These are phyloP conservation scores for Phytophthora crassamura DNA, from an alignment of 352 stramenopile species.

Conservation along the genomic window DNA sequence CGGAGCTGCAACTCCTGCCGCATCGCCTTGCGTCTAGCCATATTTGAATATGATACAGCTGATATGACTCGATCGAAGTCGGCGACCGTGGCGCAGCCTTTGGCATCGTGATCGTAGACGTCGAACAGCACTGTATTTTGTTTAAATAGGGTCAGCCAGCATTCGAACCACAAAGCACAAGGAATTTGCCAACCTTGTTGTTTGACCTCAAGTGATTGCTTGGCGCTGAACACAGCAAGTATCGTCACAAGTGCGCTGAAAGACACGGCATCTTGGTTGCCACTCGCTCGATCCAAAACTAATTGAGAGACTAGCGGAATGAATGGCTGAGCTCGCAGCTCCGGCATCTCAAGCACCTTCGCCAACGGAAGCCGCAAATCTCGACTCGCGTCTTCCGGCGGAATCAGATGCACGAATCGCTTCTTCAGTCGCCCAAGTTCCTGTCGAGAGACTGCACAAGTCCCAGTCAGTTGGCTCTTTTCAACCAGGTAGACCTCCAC, in stretches of 20 bases:
- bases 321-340: conserved; percentile 40
- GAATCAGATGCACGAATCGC: conserved; percentile 45
- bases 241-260: conserved; percentile 45
- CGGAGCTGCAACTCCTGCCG: conserved; percentile 16
- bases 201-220: conserved; percentile 45
- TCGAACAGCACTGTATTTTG: conserved; percentile 46
- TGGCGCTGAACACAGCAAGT: conserved; percentile 45
- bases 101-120: conserved; percentile 44
- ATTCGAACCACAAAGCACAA: neutral
- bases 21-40: neutral
- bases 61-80: conserved; percentile 41
- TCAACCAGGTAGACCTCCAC: neutral
- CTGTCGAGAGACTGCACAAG: conserved; percentile 46
- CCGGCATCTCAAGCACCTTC: conserved; percentile 42
- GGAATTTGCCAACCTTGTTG: conserved; percentile 24
- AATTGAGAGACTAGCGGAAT: conserved; percentile 18
- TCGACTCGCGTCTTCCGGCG: conserved; percentile 12
- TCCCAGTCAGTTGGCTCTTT: neutral
- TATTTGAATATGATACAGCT: conserved; percentile 14
- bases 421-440: conserved; percentile 51
- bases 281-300: conserved; percentile 13
- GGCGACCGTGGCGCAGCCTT: conserved; percentile 36
- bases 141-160: neutral
- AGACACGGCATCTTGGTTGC: neutral
- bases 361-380: conserved; percentile 15